These are phyloP conservation scores for Annulohypoxylon truncatum DNA, from an alignment of 2,329 filamentous ascomycete species.

Conservation along the genomic window DNA sequence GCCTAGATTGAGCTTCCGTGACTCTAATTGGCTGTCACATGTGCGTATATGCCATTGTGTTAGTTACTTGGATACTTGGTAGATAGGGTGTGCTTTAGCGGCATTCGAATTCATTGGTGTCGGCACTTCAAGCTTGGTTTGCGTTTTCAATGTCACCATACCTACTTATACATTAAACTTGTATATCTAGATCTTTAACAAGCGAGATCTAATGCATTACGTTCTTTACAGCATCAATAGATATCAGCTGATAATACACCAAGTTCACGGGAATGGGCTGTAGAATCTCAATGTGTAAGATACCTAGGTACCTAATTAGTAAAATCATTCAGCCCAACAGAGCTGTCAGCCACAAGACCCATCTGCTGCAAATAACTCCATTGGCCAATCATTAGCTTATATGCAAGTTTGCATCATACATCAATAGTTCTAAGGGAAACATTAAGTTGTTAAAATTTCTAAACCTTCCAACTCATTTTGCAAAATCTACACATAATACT, in stretches of 20 bases:
- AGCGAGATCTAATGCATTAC: not conserved
- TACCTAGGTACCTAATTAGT: too few species aligned
- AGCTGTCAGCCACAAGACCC: not conserved
- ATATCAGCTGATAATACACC: not conserved
- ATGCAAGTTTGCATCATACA: not conserved
- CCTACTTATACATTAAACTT: not conserved
- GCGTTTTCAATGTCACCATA: not conserved
- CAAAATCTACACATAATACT: too few species aligned
- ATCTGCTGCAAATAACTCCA: not conserved
- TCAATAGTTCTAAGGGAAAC: not conserved
- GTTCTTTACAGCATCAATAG: not conserved
- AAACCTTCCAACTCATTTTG: too few species aligned
- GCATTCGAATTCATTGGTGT: conserved; percentile 11
- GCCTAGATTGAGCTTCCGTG: conserved; percentile 13
- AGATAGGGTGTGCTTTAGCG: not conserved
- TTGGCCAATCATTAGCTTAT: not conserved
- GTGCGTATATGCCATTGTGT: not conserved
- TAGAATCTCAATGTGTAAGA: too few species aligned
- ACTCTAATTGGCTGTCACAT: conserved; percentile 13
- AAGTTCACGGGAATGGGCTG: not conserved
- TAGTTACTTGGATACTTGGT: not conserved
- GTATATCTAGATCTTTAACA: not conserved
- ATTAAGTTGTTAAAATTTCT: not conserved
- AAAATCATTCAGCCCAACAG: too few species aligned
- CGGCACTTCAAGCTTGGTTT: conserved; percentile 15